phyloP scores from a whole-genome alignment of 192 early-diverging fungal genomes.

The Gigaspora rosea region DNA sequence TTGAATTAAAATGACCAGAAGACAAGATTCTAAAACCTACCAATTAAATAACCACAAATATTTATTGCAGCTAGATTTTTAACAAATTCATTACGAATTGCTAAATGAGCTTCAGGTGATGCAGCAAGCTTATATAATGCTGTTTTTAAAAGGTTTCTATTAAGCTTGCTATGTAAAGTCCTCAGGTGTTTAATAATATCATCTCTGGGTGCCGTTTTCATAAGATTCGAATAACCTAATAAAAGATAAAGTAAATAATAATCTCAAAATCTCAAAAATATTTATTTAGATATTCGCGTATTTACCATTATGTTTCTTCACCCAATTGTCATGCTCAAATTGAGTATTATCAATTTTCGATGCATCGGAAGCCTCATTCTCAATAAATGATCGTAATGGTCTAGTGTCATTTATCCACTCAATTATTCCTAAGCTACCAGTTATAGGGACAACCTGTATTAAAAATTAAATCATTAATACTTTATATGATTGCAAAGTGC shows the following conservation, averaged over 20 bases:
- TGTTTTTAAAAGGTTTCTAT: constrained; percentile 49
- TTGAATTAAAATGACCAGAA: neutral
- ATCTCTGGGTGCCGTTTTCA: constrained; percentile 50
- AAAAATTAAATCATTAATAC: neutral
- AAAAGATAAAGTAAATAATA: neutral
- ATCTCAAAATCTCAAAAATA: neutral
- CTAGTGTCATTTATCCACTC: constrained; percentile 80
- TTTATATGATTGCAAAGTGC: neutral
- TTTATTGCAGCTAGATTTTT: constrained; percentile 68
- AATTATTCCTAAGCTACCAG: constrained; percentile 64
- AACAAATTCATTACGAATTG: constrained; percentile 67
- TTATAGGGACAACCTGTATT: constrained; percentile 49
- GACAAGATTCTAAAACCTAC: neutral
- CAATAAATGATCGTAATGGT: constrained; percentile 64
- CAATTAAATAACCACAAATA: constrained; percentile 52
- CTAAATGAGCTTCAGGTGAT: constrained; percentile 73
- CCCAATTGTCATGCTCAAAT: constrained; percentile 52
- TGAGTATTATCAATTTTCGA: constrained; percentile 44
- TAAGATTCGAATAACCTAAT: constrained; percentile 59
- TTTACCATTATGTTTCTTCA: constrained; percentile 47
- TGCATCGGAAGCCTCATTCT: constrained; percentile 48
- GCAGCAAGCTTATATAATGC: constrained; percentile 62
- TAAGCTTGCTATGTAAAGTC: constrained; percentile 42
- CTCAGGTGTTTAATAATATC: constrained; percentile 55
- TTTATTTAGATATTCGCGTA: constrained; percentile 40